phyloP scores from a whole-genome alignment of 805 yeast species.

The Metschnikowia picachoensis region DNA sequence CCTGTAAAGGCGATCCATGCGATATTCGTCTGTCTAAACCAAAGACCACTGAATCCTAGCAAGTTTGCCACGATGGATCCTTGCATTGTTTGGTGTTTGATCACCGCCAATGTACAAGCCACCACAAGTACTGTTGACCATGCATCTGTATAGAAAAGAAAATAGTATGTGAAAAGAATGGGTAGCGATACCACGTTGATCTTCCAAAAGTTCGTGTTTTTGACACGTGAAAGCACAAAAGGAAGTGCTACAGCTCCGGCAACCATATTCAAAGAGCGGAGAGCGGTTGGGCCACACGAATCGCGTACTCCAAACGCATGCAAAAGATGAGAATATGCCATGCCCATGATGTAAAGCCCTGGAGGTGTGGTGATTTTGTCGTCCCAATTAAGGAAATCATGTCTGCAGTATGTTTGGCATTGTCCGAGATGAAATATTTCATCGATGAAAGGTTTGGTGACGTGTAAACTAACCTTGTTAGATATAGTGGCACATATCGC shows the following conservation, averaged over 20 bases:
- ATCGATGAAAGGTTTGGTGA: constrained; percentile 44
- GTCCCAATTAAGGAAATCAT: constrained; percentile 54
- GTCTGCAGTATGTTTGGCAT: constrained; percentile 60
- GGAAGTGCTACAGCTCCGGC: constrained; percentile 63
- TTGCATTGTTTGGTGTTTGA: constrained; percentile 20
- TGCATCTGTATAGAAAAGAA: constrained; percentile 85
- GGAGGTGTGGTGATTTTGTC: constrained; percentile 96
- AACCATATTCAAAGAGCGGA: constrained; percentile 52
- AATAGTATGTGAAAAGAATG: constrained; percentile 65
- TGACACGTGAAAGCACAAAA: constrained; percentile 30
- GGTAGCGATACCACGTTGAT: constrained; percentile 52
- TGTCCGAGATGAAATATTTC: constrained; percentile 86
- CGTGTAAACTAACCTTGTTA: constrained; percentile 7
- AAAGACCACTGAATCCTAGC: constrained; percentile 58
- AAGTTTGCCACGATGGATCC: constrained; percentile 43
- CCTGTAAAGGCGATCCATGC: constrained; percentile 73
- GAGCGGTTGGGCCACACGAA: constrained; percentile 12
- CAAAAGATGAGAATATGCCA: constrained; percentile 34
- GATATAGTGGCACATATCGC: constrained; percentile 8
- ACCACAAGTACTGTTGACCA: constrained; percentile 80
- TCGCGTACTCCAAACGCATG: constrained; percentile 28
- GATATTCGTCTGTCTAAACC: constrained; percentile 88
- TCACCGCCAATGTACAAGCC: constrained; percentile 47
- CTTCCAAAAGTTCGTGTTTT: constrained; percentile 20
- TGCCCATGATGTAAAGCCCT: constrained; percentile 64